Evolutionary conservation across 75 land plant species (phyloP).

Genomic region (Cupressus sempervirens): DNA sequence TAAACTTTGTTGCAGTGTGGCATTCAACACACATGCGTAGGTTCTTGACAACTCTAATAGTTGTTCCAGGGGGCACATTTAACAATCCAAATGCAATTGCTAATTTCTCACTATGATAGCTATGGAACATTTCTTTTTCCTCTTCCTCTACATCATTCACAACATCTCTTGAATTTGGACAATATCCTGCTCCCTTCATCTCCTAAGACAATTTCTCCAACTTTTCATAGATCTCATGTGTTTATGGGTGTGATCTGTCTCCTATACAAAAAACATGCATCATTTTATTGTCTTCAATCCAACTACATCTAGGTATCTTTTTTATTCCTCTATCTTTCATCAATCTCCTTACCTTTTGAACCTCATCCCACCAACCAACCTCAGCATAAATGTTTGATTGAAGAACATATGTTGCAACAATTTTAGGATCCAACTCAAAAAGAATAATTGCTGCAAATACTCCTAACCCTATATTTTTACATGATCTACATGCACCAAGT

Average conservation of each 20-base stretch:
- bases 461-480: neutral
- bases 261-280: conserved; percentile 11
- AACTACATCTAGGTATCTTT: conserved; percentile 10
- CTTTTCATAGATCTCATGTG: conserved; percentile 10
- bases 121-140: conserved; percentile 7
- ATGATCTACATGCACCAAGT: neutral
- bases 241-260: conserved; percentile 13
- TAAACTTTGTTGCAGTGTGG: conserved; percentile 12
- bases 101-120: conserved; percentile 15
- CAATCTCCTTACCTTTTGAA: conserved; percentile 6
- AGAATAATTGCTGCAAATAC: neutral
- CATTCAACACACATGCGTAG: conserved; percentile 13
- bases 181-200: conserved; percentile 12
- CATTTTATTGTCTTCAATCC: conserved; percentile 1
- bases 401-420: conserved; percentile 8
- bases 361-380: neutral
- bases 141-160: conserved; percentile 16
- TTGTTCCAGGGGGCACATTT: conserved; percentile 12
- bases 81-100: conserved; percentile 17
- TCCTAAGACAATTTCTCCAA: neutral
- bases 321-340: conserved; percentile 7
- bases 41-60: conserved; percentile 11
- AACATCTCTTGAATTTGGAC: neutral
- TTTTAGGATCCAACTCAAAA: conserved; percentile 9
- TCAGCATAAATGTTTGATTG: conserved; percentile 18